phyloP scores from a whole-genome alignment of 176 grass and related monocot species.

The Triticum dicoccoides region DNA sequence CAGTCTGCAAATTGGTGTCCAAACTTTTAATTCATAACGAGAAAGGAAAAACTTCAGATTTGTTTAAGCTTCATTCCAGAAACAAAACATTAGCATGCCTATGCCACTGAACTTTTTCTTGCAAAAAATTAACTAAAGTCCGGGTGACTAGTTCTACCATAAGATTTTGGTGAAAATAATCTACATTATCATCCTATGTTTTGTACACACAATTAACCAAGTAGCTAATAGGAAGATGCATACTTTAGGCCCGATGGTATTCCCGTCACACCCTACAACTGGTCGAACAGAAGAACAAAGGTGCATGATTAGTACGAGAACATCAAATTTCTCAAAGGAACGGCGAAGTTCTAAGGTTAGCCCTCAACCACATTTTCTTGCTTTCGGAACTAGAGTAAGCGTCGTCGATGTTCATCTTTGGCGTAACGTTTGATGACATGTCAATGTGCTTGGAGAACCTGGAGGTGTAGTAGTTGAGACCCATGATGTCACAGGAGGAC shows the following conservation, averaged over 20 bases:
- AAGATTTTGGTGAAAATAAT: background rate
- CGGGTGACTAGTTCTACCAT: background rate
- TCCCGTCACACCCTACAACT: background rate
- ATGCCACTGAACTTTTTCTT: background rate
- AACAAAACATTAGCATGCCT: background rate
- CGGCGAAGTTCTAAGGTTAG: background rate
- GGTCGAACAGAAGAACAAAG: background rate
- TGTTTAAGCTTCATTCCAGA: background rate
- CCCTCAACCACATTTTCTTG: background rate
- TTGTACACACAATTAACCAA: background rate
- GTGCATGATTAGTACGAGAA: background rate
- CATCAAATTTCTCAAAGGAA: background rate
- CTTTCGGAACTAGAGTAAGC: background rate
- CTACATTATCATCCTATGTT: background rate
- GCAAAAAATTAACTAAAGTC: background rate
- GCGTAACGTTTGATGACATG: background rate
- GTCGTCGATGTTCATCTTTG: background rate
- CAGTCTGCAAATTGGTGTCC: background rate
- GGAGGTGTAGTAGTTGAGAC: constrained; percentile 26
- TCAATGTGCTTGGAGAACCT: background rate
- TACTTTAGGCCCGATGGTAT: background rate
- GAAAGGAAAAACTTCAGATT: background rate
- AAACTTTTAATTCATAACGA: background rate
- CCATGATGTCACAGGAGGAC: constrained; percentile 10
- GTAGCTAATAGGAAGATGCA: background rate